phyloP scores from a whole-genome alignment of 2,329 filamentous ascomycete species.

The Lanzia echinophila region DNA sequence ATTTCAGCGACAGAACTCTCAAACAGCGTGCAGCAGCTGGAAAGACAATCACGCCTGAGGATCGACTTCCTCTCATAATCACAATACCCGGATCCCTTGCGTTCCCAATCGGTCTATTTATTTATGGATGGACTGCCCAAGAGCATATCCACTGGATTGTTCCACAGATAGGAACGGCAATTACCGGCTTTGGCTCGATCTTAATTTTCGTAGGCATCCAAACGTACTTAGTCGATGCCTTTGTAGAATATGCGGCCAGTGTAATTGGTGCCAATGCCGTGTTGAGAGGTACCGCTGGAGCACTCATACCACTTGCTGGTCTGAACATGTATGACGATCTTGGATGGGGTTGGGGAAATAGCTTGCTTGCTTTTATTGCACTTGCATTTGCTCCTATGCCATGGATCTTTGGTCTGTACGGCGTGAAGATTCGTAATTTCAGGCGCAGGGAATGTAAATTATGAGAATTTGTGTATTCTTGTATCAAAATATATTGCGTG shows the following conservation, averaged over 20 bases:
- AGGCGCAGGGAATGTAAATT: background rate
- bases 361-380: slow-evolving; percentile 29
- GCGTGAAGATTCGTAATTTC: slow-evolving; percentile 27
- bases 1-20: slow-evolving; percentile 32
- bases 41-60: slow-evolving; percentile 29
- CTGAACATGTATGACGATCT: slow-evolving; percentile 25
- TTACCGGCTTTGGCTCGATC: background rate
- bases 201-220: slow-evolving; percentile 16
- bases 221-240: slow-evolving; percentile 31
- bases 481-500: background rate
- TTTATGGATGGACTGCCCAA: slow-evolving; percentile 40
- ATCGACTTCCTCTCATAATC: slow-evolving; percentile 35
- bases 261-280: slow-evolving; percentile 32
- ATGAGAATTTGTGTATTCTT: background rate
- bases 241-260: slow-evolving; percentile 29
- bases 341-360: slow-evolving; percentile 29
- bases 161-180: slow-evolving; percentile 18
- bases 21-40: slow-evolving; percentile 40
- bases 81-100: slow-evolving; percentile 25
- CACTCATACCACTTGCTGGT: slow-evolving; percentile 26
- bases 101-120: slow-evolving; percentile 40
- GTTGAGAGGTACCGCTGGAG: slow-evolving; percentile 24
- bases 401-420: slow-evolving; percentile 9
- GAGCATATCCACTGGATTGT: slow-evolving; percentile 36
- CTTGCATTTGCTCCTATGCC: slow-evolving; percentile 18